phyloP scores from a whole-genome alignment of 2,329 filamentous ascomycete species.

The Colletotrichum plurivorum region DNA sequence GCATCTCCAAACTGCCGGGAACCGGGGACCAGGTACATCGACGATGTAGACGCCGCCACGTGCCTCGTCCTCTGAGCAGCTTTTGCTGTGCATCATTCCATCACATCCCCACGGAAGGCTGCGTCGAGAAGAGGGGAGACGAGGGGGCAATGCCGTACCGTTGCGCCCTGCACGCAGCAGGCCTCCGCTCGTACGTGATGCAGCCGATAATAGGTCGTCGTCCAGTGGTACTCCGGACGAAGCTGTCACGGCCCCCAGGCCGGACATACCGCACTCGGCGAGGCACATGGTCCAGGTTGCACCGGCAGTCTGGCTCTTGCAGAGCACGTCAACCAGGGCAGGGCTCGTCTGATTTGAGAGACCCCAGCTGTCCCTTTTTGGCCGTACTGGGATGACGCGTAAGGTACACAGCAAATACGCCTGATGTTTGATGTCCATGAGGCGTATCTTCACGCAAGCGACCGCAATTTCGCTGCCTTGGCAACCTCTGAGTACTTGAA shows the following conservation, averaged over 20 bases:
- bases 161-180: not conserved
- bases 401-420: not conserved
- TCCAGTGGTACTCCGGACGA: conserved; percentile 22
- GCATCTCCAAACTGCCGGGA: conserved; percentile 30
- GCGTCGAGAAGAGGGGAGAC: not conserved
- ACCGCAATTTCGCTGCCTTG: not conserved
- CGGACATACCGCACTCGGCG: conserved; percentile 21
- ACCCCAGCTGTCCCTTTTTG: not conserved
- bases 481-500: not conserved
- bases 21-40: not conserved
- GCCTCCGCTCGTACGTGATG: conserved; percentile 8
- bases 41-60: conserved; percentile 22
- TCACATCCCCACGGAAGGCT: not conserved
- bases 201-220: conserved; percentile 2
- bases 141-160: not conserved
- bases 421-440: conserved; percentile 16
- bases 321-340: conserved; percentile 1
- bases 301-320: conserved; percentile 18
- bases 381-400: conserved; percentile 22
- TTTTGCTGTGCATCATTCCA: conserved; percentile 5
- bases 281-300: conserved; percentile 30
- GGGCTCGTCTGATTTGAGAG: conserved; percentile 12
- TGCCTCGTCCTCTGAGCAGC: conserved; percentile 19
- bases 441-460: not conserved
- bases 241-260: conserved; percentile 1